Percentiles rank a stretch among this genome's conserved stretches.
Evolutionary conservation across 169 alveolate genomes (phyloP).

Genomic region (Cystoisospora suis): DNA sequence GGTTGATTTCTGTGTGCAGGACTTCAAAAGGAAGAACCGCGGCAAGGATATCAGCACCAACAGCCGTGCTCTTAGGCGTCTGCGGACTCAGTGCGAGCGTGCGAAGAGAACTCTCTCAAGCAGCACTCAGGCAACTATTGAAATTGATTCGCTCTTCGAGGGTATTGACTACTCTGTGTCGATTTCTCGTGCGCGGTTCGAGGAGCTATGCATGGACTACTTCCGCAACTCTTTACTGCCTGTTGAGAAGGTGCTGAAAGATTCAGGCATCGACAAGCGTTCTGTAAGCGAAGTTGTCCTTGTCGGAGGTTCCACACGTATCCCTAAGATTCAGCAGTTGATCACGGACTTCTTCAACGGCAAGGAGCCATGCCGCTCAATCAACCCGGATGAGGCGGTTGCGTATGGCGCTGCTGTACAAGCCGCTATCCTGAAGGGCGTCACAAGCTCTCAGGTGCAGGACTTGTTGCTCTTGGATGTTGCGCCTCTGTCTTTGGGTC

Average conservation of each 20-base stretch:
- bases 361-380: slow-evolving; percentile 94
- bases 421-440: slow-evolving; percentile 97
- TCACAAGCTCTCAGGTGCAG: slow-evolving; percentile 81
- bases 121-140: slow-evolving; percentile 95
- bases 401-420: slow-evolving; percentile 99
- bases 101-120: slow-evolving; percentile 97
- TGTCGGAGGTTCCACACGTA: slow-evolving; percentile 99
- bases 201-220: slow-evolving; percentile 94
- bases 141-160: slow-evolving; percentile 93
- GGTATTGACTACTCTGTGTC: slow-evolving; percentile 94
- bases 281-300: slow-evolving; percentile 92
- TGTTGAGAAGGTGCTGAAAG: slow-evolving; percentile 95
- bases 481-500: slow-evolving; percentile 91
- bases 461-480: slow-evolving; percentile 96
- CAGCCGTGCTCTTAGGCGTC: slow-evolving; percentile 79
- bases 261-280: slow-evolving; percentile 78
- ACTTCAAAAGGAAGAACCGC: slow-evolving; percentile 91
- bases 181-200: slow-evolving; percentile 97
- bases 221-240: slow-evolving; percentile 95
- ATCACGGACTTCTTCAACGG: slow-evolving; percentile 92
- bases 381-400: slow-evolving; percentile 99
- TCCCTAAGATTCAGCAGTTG: slow-evolving; percentile 96
- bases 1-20: slow-evolving; percentile 95
- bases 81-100: slow-evolving; percentile 96
- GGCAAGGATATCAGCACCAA: slow-evolving; percentile 74